These are phyloP conservation scores for Phytophthora crassamura DNA, from an alignment of 352 stramenopile genomes.

Conservation along the genomic window DNA sequence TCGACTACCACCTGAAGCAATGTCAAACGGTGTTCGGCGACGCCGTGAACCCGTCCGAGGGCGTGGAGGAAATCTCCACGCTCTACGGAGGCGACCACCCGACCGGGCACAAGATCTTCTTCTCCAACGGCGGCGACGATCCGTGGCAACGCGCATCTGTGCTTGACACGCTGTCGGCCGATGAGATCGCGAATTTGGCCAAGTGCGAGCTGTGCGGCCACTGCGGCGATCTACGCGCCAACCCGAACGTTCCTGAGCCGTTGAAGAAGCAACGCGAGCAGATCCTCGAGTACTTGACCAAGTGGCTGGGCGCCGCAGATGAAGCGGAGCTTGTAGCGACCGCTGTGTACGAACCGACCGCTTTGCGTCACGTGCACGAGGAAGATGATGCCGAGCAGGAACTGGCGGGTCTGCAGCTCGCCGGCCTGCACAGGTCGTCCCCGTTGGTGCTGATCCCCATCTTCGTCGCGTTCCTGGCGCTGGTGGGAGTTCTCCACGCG, in stretches of 20 bases:
- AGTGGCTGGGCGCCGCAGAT: conserved; percentile 53
- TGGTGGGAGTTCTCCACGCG: conserved; percentile 60
- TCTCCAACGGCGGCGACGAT: conserved; percentile 84
- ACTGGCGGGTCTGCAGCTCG: conserved; percentile 28
- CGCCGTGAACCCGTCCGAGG: conserved; percentile 59
- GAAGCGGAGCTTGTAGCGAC: conserved; percentile 17
- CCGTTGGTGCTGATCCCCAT: conserved; percentile 79
- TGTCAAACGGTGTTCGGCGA: conserved; percentile 80
- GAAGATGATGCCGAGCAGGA: conserved; percentile 31
- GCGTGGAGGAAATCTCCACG: conserved; percentile 67
- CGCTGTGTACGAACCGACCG: conserved; percentile 18
- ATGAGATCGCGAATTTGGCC: conserved; percentile 72
- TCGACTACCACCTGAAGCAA: conserved; percentile 85
- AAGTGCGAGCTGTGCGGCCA: conserved; percentile 85
- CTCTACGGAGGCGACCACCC: conserved; percentile 82
- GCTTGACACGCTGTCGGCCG: conserved; percentile 56
- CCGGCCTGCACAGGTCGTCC: conserved; percentile 50
- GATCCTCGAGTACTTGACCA: conserved; percentile 69
- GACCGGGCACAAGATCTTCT: conserved; percentile 82
- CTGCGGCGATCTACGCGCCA: conserved; percentile 71
- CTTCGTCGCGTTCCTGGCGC: conserved; percentile 56
- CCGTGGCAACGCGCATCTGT: conserved; percentile 88
- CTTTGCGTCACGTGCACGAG: conserved; percentile 14
- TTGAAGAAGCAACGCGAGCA: conserved; percentile 72
- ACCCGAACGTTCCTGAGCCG: conserved; percentile 55